These are phyloP conservation scores for Colletotrichum endophyticum DNA, from an alignment of 2,329 filamentous ascomycete species.

Conservation along the genomic window DNA sequence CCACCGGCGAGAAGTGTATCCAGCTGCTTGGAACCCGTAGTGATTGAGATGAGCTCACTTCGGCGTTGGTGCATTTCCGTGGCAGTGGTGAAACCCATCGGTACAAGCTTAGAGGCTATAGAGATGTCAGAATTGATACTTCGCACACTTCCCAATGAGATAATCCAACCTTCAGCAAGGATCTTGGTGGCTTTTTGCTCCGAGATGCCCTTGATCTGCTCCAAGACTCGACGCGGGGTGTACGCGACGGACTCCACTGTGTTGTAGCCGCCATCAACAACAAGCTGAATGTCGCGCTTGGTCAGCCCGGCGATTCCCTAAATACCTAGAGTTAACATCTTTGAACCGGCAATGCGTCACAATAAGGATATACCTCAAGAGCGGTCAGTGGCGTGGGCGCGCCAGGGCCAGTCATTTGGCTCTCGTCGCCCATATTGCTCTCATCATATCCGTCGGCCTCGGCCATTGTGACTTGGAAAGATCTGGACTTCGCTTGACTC, in stretches of 20 bases:
- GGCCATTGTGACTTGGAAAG: conserved; percentile 39
- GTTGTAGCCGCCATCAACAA: conserved; percentile 91
- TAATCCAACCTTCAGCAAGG: conserved; percentile 77
- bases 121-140: not conserved
- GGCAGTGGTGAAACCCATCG: conserved; percentile 98
- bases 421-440: conserved; percentile 70
- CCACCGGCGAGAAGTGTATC: conserved; percentile 94
- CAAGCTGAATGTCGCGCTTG: conserved; percentile 92
- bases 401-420: conserved; percentile 78
- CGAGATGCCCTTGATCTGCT: conserved; percentile 97
- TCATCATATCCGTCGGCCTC: conserved; percentile 71
- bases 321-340: not conserved
- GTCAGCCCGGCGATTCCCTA: conserved; percentile 88
- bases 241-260: conserved; percentile 97
- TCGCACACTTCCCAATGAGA: conserved; percentile 20
- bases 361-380: conserved; percentile 71
- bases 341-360: not conserved
- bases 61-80: conserved; percentile 98
- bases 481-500: not conserved
- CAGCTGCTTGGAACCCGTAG: conserved; percentile 95
- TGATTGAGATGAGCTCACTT: conserved; percentile 97
- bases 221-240: conserved; percentile 79
- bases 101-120: conserved; percentile 89
- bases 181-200: conserved; percentile 96
- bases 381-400: conserved; percentile 89